Evolutionary conservation across 1,284 basidiomycete genomes (phyloP), one percentile per base, ranked within the genome.

Genomic region (Neolentinus lepideus): DNA sequence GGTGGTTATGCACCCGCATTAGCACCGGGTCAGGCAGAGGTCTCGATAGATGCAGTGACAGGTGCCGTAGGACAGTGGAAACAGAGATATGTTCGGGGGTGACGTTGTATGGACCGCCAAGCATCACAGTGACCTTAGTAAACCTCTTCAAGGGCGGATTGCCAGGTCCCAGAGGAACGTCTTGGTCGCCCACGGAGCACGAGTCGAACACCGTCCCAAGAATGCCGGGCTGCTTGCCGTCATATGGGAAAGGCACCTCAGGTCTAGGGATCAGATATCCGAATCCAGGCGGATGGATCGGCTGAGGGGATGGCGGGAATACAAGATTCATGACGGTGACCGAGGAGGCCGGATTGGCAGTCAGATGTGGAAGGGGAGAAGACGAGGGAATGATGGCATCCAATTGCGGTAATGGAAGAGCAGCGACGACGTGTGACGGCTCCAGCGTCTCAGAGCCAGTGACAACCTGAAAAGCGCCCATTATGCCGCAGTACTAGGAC

Each of bases 201-300:
- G 88, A 90, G 69, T 95, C 92, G 68, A 95, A 95, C 4, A 94
- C 88, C 21, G 85, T 84, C 2, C 92, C 92, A 0, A 94, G 77
- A 31, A 93, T 77, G 6, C 29, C 29, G 4, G 29, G 29, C 29
- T 73, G 60, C 58, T 68, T 50, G 59, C 58, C 19, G 63, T 59
- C 64, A 12, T 31, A 31, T 31, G 4, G 6, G 29, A 31, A 31
- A 31, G 29, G 29, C 4, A 12, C 72, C 56, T 52, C 61, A 0
- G 88, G 83, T 6, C 94, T 87, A 0, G 95, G 94, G 54, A 97
- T 81, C 61, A 99, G 85, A 72, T 96, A 98, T 1, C 96, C 96
- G 69, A 98, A 98, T 0, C 95, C 96, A 12, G 80, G 74, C 0
- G 91, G 91, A 64, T 92, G 88, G 29, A 90, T 75, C 4, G 69